Evolutionary conservation across 495 filamentous ascomycete species (phyloP).

Genomic region (Neurospora sp.): DNA sequence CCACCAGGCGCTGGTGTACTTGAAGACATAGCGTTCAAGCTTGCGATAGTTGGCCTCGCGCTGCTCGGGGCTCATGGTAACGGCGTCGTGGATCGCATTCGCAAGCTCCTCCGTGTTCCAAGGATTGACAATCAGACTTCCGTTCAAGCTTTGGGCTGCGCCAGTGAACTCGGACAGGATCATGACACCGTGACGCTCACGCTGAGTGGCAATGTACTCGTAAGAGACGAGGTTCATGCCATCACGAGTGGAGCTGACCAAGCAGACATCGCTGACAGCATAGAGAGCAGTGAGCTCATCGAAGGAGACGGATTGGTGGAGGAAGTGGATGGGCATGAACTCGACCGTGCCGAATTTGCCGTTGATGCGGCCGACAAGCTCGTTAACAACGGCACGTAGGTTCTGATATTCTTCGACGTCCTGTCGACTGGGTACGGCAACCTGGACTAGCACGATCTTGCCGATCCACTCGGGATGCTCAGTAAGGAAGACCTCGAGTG

Average conservation of each 20-base stretch:
- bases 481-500: conserved; percentile 80
- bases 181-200: conserved; percentile 75
- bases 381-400: conserved; percentile 78
- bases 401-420: conserved; percentile 97
- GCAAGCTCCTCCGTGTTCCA: conserved; percentile 86
- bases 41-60: conserved; percentile 72
- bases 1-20: conserved; percentile 95
- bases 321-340: conserved; percentile 88
- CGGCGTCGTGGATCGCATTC: conserved; percentile 71
- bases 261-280: conserved; percentile 77
- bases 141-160: conserved; percentile 77
- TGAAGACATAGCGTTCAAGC: conserved; percentile 74
- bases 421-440: conserved; percentile 82
- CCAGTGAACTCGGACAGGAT: conserved; percentile 90
- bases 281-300: conserved; percentile 90
- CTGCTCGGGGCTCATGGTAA: conserved; percentile 79
- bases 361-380: conserved; percentile 84
- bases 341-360: conserved; percentile 89
- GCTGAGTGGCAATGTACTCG: conserved; percentile 88
- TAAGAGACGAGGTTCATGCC: conserved; percentile 97
- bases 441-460: conserved; percentile 85
- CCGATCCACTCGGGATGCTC: conserved; percentile 88
- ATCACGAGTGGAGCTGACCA: conserved; percentile 85
- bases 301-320: conserved; percentile 82
- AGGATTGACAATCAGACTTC: conserved; percentile 80